These are phyloP conservation scores for Penicillium expansum DNA, from an alignment of 2,329 filamentous ascomycete species.

Conservation along the genomic window DNA sequence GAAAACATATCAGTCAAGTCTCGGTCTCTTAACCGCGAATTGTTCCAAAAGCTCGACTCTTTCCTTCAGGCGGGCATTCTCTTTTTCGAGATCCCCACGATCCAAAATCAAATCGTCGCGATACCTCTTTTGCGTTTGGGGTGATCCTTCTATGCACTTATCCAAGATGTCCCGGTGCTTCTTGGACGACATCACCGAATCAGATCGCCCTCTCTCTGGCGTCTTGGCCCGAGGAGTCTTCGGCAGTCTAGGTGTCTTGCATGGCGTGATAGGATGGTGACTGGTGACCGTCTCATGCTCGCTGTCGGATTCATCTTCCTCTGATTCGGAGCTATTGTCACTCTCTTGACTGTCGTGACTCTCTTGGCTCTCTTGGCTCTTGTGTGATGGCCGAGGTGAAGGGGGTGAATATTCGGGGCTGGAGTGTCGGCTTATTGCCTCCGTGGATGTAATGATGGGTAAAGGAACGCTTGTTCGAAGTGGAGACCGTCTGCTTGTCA, in stretches of 20 bases:
- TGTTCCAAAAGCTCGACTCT: neutral
- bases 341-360: neutral
- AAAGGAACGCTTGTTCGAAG: neutral
- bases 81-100: neutral
- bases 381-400: neutral
- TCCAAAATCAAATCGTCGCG: neutral
- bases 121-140: neutral
- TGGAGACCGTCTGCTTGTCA: neutral
- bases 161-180: neutral
- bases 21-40: neutral
- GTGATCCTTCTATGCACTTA: neutral
- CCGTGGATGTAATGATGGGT: neutral
- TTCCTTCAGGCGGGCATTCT: neutral
- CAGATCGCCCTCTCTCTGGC: neutral
- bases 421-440: neutral
- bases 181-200: neutral
- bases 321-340: neutral
- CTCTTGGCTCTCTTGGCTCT: neutral
- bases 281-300: neutral
- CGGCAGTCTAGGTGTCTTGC: neutral
- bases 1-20: neutral
- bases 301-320: neutral
- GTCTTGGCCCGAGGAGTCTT: neutral
- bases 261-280: neutral
- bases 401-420: neutral